phyloP scores from a whole-genome alignment of 2,329 filamentous ascomycete species.

The Neoascochyta sp. region DNA sequence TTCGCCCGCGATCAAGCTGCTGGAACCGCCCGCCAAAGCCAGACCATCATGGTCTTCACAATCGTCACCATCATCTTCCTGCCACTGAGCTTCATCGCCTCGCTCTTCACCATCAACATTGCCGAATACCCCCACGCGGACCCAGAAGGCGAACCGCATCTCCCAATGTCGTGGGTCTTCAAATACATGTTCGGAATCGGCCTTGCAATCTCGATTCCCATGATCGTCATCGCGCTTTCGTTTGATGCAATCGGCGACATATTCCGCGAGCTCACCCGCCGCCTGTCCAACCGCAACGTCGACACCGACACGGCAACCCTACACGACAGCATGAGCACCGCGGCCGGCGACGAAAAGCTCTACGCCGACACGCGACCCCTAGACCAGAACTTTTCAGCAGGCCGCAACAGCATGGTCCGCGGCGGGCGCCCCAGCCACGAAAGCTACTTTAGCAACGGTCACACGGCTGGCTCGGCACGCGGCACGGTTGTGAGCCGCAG shows the following conservation, averaged over 20 bases:
- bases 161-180: conserved; percentile 50
- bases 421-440: conserved; percentile 25
- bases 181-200: conserved; percentile 57
- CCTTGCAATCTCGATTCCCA: conserved; percentile 51
- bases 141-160: conserved; percentile 27
- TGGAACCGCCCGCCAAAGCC: conserved; percentile 55
- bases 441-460: conserved; percentile 22
- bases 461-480: conserved; percentile 15
- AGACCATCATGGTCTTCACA: conserved; percentile 58
- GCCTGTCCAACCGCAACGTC: conserved; percentile 12
- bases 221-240: conserved; percentile 47
- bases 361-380: conserved; percentile 21
- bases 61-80: conserved; percentile 58
- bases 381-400: conserved; percentile 27
- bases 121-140: conserved; percentile 43
- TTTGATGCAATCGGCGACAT: conserved; percentile 42
- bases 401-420: conserved; percentile 20
- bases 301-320: not conserved
- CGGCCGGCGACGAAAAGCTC: conserved; percentile 11
- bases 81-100: conserved; percentile 54
- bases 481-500: conserved; percentile 33
- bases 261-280: conserved; percentile 23
- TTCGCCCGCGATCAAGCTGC: conserved; percentile 60
- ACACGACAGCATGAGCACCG: conserved; percentile 3
- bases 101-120: conserved; percentile 55